These are phyloP conservation scores for Eucalyptus erythrocorys DNA, from an alignment of 345 rosid species.

Conservation along the genomic window DNA sequence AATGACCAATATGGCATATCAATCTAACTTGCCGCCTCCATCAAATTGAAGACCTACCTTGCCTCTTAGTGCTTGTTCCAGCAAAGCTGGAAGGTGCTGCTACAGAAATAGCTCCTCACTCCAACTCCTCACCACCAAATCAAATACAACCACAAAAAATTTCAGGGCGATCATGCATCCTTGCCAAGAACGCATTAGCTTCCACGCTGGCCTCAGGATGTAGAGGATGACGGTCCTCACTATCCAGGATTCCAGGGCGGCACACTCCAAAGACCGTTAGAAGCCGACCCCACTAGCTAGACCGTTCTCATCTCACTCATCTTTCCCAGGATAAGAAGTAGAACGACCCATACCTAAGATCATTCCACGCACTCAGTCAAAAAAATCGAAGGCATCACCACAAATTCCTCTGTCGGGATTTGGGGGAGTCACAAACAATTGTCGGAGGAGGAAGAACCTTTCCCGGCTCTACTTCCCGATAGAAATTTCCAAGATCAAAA, in stretches of 20 bases:
- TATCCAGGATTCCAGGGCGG: background rate
- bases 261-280: background rate
- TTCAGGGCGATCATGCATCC: background rate
- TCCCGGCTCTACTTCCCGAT: background rate
- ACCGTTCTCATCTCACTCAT: background rate
- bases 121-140: background rate
- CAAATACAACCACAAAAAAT: background rate
- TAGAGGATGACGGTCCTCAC: background rate
- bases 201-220: background rate
- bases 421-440: background rate
- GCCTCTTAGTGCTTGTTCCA: background rate
- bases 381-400: background rate
- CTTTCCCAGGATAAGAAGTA: background rate
- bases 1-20: background rate
- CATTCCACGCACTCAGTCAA: background rate
- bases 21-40: background rate
- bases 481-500: background rate
- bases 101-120: background rate
- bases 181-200: background rate
- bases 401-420: background rate
- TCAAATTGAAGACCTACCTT: background rate
- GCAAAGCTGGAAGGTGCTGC: background rate
- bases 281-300: background rate
- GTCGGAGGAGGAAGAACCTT: background rate
- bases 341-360: background rate